Percentiles rank a stretch among this genome's conserved stretches.
These are phyloP conservation scores for Emmonsia crescens DNA, from an alignment of 2,329 filamentous ascomycete species.

Conservation along the genomic window DNA sequence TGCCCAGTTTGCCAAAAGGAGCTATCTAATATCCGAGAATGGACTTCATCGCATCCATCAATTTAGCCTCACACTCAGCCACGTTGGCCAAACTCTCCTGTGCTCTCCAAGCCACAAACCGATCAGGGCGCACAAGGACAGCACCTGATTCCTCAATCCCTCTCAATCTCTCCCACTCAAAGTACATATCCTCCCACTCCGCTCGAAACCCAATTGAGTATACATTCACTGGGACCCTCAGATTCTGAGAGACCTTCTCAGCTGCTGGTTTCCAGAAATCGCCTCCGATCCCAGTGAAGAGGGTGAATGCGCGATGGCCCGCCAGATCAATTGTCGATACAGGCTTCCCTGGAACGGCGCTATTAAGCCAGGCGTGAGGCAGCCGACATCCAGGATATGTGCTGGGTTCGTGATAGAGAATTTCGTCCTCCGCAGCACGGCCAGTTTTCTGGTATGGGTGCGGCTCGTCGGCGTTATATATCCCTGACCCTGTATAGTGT, in stretches of 20 bases:
- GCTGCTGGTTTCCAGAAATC: neutral
- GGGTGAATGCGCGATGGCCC: neutral
- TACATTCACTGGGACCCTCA: constrained; percentile 39
- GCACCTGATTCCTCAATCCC: constrained; percentile 49
- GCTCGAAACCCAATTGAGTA: constrained; percentile 47
- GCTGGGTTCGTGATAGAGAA: constrained; percentile 35
- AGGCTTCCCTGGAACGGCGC: constrained; percentile 31
- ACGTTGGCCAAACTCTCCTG: constrained; percentile 13
- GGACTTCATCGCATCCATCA: constrained; percentile 17
- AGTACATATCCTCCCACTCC: constrained; percentile 53
- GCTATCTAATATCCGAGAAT: constrained; percentile 7
- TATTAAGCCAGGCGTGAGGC: constrained; percentile 54
- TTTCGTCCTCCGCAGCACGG: constrained; percentile 28
- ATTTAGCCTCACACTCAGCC: constrained; percentile 13
- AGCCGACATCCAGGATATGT: constrained; percentile 51
- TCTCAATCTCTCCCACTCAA: constrained; percentile 45
- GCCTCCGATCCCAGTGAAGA: neutral
- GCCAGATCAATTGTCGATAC: constrained; percentile 36
- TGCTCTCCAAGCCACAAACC: constrained; percentile 47
- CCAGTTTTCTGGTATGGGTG: constrained; percentile 12
- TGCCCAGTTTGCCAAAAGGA: neutral
- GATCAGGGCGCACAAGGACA: constrained; percentile 49
- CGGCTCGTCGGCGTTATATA: constrained; percentile 37
- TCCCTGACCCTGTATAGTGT: constrained; percentile 37
- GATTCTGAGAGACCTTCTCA: constrained; percentile 12